A percentile compares a stretch with the other conserved stretches of the same genome.
These are phyloP conservation scores for Chalara sp. DNA, from an alignment of 2,329 filamentous ascomycete genomes.

Conservation along the genomic window DNA sequence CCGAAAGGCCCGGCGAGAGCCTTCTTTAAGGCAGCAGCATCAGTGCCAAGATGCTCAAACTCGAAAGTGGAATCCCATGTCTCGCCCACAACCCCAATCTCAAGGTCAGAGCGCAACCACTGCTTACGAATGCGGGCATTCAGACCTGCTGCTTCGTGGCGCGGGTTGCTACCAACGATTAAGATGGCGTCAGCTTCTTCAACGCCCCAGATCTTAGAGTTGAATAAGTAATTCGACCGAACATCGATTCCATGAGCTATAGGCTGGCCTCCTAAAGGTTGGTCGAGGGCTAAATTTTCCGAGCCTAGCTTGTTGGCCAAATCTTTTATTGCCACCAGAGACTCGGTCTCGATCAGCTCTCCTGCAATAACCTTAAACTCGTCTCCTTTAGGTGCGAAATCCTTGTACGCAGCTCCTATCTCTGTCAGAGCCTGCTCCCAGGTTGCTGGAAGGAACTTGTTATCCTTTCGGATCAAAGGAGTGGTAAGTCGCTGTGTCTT, in stretches of 20 bases:
- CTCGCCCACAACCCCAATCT: slow-evolving; percentile 88
- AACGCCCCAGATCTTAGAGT: slow-evolving; percentile 88
- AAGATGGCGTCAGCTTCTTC: slow-evolving; percentile 91
- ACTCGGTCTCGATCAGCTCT: slow-evolving; percentile 85
- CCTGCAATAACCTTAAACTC: slow-evolving; percentile 96
- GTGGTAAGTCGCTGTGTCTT: slow-evolving; percentile 95
- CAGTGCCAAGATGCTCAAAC: slow-evolving; percentile 80
- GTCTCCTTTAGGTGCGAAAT: slow-evolving; percentile 75
- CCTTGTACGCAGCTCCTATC: slow-evolving; percentile 73
- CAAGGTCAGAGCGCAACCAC: slow-evolving; percentile 90
- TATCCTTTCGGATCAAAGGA: slow-evolving; percentile 78
- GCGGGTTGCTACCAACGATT: slow-evolving; percentile 88
- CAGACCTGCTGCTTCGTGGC: slow-evolving; percentile 89
- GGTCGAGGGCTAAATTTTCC: slow-evolving; percentile 90
- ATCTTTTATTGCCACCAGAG: slow-evolving; percentile 94
- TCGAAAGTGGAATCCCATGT: slow-evolving; percentile 92
- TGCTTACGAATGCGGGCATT: slow-evolving; percentile 98
- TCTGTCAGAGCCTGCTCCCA: slow-evolving; percentile 95
- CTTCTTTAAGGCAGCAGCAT: slow-evolving; percentile 74
- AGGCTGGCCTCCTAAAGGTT: slow-evolving; percentile 74
- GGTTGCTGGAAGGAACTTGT: slow-evolving; percentile 84
- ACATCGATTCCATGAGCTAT: slow-evolving; percentile 90
- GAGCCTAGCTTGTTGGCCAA: slow-evolving; percentile 94
- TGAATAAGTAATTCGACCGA: slow-evolving; percentile 92
- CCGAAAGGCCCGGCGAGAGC: slow-evolving; percentile 82